Base-by-base conservation (phyloP, 352 stramenopile genomes). In the Globisporangium radiosum region DNA sequence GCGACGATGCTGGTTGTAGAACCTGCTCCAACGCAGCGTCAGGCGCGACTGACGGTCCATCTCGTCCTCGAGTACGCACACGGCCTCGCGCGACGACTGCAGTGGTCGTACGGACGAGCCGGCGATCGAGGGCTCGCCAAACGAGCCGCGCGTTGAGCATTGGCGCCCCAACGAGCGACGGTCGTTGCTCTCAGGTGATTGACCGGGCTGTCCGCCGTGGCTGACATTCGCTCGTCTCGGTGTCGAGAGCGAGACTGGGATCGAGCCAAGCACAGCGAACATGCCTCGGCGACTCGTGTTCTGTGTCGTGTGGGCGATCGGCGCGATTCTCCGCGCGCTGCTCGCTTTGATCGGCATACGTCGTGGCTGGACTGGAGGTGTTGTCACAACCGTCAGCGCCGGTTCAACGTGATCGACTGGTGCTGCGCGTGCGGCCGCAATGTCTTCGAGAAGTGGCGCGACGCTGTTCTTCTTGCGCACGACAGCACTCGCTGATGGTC, bases 1-100 rank as follows among this genome's bases (percentile, higher is more conserved):
- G 0, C 68, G 63, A 38, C 70, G 60, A 19, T 75, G 69, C 17
- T 70, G 73, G 44, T 78, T 65, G 54, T 77, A 82, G 17, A 78
- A 63, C 51, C 76, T 68, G 5, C 55, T 59, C 61, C 71, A 62
- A 43, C 66, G 61, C 39, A 86, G 70, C 44, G 70, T 54, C 37
- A 81, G 38, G 0, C 72, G 64, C n/a, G 77, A 63, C 25, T 50
- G 62, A 4, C 58, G 53, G 14, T 53, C 62, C 17, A 67, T 49
- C 37, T 78, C 70, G 10, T 70, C 47, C 0, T 68, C 55, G 3
- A 76, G 57, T 0, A 75, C 57, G 3, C 66, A 59, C 5, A 86
- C 72, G 0, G 75, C 75, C 9, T 71, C 19, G 19, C 52, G 52
- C 8, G 52, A 19, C 19, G 59, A 19, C 19, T 69, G 49, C 9